Percentiles rank a stretch among this genome's conserved stretches.
phyloP scores from a whole-genome alignment of 129 eudicot genomes.

The Dittrichia graveolens region DNA sequence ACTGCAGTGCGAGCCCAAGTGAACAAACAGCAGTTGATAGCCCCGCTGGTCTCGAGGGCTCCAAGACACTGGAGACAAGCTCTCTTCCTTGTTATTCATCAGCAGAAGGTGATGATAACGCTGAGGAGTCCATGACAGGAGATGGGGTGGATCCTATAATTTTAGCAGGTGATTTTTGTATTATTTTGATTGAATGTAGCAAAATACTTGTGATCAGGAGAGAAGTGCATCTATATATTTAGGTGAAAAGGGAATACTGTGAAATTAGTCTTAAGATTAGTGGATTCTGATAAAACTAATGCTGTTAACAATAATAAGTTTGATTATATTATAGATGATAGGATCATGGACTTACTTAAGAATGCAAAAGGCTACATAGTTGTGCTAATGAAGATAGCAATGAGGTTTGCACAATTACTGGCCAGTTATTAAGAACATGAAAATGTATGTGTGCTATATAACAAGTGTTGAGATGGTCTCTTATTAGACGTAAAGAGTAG shows the following conservation, averaged over 20 bases:
- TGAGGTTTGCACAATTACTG: not conserved
- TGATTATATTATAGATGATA: not conserved
- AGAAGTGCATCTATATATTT: not conserved
- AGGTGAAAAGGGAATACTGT: not conserved
- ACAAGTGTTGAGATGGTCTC: not conserved
- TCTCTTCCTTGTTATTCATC: conserved; percentile 17
- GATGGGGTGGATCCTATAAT: conserved; percentile 31
- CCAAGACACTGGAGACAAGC: conserved; percentile 35
- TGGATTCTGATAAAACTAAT: not conserved
- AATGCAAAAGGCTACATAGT: not conserved
- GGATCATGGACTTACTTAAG: conserved; percentile 1
- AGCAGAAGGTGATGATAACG: conserved; percentile 26
- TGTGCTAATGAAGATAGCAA: not conserved
- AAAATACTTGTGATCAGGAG: not conserved
- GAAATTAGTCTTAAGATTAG: conserved; percentile 2
- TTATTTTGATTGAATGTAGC: not conserved
- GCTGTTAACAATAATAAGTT: conserved; percentile 1
- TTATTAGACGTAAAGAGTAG: conserved; percentile 1
- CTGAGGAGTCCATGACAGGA: conserved; percentile 25
- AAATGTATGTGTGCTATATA: not conserved
- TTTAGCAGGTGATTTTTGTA: conserved; percentile 46
- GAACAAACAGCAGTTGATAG: conserved; percentile 34
- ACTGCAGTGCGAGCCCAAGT: conserved; percentile 25
- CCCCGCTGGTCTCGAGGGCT: conserved; percentile 22
- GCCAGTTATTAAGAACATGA: not conserved